Base-by-base conservation (phyloP, 2,329 filamentous ascomycete species). In the Colletotrichum phormii region DNA sequence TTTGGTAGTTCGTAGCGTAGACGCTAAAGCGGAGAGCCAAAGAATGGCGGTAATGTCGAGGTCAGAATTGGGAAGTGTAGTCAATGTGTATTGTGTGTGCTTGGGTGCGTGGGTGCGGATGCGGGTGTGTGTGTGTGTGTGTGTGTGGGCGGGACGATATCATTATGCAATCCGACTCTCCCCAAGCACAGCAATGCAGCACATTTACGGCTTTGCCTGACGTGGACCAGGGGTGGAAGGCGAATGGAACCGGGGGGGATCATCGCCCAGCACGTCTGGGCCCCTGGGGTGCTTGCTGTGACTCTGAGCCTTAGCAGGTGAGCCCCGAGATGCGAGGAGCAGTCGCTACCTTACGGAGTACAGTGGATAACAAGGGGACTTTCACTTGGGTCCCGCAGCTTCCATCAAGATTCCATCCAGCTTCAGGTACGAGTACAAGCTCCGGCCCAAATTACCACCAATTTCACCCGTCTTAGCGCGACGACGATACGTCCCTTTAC, bases 381-480 rank as follows among this genome's bases (percentile, higher is more conserved):
- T 4, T 4, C 2, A 4, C 2, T 46, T 57, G 58, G 46, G 24
- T 35, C 42, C 61, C 64, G 59, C 49, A 64, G 59, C 70, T 72
- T 72, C 70, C 65, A 72, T 60, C 31, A 33, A 35, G 70, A 72
- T 70, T 72, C 70, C 54, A 70, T 57, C 26, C 13, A 29, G 26
- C 22, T 26, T 11, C 15, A 37, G 37, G 70, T 69, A 72, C 6
- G 3, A 6, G 60, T 70, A 72, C 70, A 24, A 33, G 12, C 3
- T 0, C 8, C n/a, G 22, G 55, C 57, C 37, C 33, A 46, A 29
- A 53, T 54, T 42, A 26, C 46, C 49, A 26, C 49, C 33, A 42
- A 37, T 42, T n/a, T 68, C 51, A 5, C 22, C 24, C 24, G 12
- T 22, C 11, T 18, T 35, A 29, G 46, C 26, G 31, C 11, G 26